Evolutionary conservation across 1,139 yeast species (phyloP).

Genomic region (Suhomyces bokatorum): DNA sequence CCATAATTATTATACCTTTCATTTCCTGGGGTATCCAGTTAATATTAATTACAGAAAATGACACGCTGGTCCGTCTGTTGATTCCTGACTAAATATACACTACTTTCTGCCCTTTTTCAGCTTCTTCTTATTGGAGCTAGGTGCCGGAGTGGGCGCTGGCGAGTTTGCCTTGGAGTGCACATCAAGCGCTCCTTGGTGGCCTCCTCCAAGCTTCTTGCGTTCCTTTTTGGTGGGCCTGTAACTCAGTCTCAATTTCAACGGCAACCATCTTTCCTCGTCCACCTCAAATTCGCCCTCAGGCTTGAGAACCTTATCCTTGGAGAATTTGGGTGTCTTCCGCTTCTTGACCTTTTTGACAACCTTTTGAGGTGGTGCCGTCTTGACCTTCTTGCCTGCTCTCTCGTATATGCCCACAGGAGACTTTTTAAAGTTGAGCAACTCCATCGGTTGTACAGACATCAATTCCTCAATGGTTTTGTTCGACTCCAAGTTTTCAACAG

Average conservation of each 20-base stretch:
- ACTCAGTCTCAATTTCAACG: constrained; percentile 78
- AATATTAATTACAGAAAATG: no score
- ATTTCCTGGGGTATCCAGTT: no score
- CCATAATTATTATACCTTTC: no score
- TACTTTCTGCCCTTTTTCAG: constrained; percentile 50
- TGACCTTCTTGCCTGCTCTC: constrained; percentile 20
- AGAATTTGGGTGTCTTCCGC: constrained; percentile 35
- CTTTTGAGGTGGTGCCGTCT: constrained; percentile 14
- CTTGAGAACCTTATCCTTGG: constrained; percentile 37
- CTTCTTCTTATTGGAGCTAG: constrained; percentile 22
- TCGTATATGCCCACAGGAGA: no score
- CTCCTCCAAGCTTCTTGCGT: constrained; percentile 62
- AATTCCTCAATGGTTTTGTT: constrained; percentile 28
- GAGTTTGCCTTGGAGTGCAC: constrained; percentile 35
- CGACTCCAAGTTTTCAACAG: constrained; percentile 38
- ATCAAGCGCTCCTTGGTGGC: constrained; percentile 65
- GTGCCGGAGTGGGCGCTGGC: constrained; percentile 21
- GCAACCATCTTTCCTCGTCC: constrained; percentile 82
- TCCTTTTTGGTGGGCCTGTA: constrained; percentile 74
- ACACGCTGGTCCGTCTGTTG: no score
- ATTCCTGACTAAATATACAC: not conserved
- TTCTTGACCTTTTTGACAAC: constrained; percentile 32
- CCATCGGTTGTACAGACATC: constrained; percentile 14
- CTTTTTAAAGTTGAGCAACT: no score
- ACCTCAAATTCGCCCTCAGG: constrained; percentile 32